Evolutionary conservation across 2,329 filamentous ascomycete genomes (phyloP).

Genomic region (Paecilomyces fulvus): DNA sequence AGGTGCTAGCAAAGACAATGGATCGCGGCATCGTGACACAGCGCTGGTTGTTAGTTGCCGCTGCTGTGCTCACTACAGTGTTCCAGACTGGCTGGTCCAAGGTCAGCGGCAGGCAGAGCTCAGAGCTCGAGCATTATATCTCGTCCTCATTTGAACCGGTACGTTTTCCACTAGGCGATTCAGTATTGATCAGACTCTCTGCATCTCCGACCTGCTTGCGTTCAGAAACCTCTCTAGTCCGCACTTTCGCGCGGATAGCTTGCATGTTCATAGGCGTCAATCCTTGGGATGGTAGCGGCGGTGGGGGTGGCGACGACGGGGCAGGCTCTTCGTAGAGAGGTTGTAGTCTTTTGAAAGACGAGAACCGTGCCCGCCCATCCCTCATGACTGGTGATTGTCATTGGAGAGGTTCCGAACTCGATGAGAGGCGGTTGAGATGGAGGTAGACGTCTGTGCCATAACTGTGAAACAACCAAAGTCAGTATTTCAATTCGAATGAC

Average conservation of each 20-base stretch:
- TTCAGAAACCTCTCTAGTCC: conserved; percentile 68
- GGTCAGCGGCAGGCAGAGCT: not conserved
- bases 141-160: not conserved
- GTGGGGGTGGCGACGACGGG: conserved; percentile 26
- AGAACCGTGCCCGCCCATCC: conserved; percentile 49
- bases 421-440: conserved; percentile 90
- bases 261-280: conserved; percentile 45
- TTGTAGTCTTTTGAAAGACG: conserved; percentile 32
- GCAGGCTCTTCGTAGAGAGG: conserved; percentile 28
- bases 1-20: not conserved
- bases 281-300: conserved; percentile 37
- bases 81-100: not conserved
- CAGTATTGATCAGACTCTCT: conserved; percentile 62
- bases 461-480: conserved; percentile 40
- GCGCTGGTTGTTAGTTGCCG: not conserved
- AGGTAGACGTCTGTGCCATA: conserved; percentile 99
- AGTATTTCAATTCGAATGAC: conserved; percentile 10
- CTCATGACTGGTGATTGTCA: conserved; percentile 85
- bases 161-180: not conserved
- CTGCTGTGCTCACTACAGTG: not conserved
- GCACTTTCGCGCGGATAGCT: conserved; percentile 61
- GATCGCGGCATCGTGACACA: not conserved
- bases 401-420: conserved; percentile 92
- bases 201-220: conserved; percentile 85
- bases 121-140: not conserved